phyloP scores from a whole-genome alignment of 441 rosid genomes.

The Jatropha multifida region DNA sequence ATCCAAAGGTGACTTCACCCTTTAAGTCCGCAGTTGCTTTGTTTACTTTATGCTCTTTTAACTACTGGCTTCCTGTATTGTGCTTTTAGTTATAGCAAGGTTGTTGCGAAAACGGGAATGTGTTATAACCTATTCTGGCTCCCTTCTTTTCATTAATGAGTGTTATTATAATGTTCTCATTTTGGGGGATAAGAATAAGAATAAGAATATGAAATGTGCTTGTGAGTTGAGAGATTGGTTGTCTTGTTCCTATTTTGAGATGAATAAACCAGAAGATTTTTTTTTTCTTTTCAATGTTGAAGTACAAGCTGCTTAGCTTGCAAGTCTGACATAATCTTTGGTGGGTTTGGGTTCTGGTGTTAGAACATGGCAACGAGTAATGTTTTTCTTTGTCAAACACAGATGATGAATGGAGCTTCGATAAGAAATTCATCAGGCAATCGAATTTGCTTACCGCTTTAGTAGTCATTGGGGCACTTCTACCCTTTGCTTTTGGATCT shows the following conservation, averaged over 20 bases:
- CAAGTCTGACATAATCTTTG: not conserved
- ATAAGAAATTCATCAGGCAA: constrained; percentile 47
- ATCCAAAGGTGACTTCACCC: constrained; percentile 51
- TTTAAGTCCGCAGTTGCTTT: constrained; percentile 36
- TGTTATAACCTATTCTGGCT: not conserved
- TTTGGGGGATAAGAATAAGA: not conserved
- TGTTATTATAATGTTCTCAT: not conserved
- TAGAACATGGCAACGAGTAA: not conserved
- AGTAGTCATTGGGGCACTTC: constrained; percentile 51
- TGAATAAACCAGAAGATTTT: no score
- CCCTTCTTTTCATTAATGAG: not conserved
- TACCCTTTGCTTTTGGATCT: constrained; percentile 48
- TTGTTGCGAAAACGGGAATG: no score
- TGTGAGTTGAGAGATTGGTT: no score
- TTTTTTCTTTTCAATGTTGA: not conserved
- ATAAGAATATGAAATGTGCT: not conserved
- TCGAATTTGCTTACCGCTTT: constrained; percentile 50
- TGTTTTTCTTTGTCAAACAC: constrained; percentile 34
- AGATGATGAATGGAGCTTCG: constrained; percentile 47
- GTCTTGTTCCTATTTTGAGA: no score
- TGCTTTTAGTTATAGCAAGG: no score
- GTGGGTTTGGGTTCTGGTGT: not conserved
- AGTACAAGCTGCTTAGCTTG: not conserved
- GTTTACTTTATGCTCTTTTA: not conserved
- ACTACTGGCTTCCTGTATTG: not conserved